Percentiles rank a stretch among this genome's conserved stretches.
Conservation (phyloP, 345 rosid species). For the Xanthoceras sorbifolium region DNA sequence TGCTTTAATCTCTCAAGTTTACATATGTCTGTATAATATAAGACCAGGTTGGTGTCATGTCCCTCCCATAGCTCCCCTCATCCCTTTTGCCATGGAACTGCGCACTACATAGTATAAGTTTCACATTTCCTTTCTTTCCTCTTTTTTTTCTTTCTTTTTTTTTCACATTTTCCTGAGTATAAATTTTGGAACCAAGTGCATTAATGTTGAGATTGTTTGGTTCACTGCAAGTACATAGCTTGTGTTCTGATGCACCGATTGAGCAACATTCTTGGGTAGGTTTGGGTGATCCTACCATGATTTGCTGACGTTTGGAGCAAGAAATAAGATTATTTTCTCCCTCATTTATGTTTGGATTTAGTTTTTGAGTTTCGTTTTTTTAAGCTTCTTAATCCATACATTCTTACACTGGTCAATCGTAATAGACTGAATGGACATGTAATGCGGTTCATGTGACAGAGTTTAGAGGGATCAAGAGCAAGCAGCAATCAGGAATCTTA, state of each 20-base stretch:
- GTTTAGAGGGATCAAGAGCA: slow-evolving; percentile 24
- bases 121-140: no score
- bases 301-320: not conserved
- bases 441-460: slow-evolving; percentile 29
- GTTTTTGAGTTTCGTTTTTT: not conserved
- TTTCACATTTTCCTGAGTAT: no score
- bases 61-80: not conserved
- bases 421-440: slow-evolving; percentile 10
- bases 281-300: not conserved
- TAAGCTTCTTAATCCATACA: not conserved
- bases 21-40: no score
- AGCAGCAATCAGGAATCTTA: slow-evolving; percentile 25
- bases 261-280: not conserved
- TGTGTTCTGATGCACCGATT: not conserved
- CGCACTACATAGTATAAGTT: no score
- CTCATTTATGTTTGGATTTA: not conserved
- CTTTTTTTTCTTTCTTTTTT: no score
- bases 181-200: not conserved
- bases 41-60: not conserved
- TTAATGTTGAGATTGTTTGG: slow-evolving; percentile 1
- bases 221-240: not conserved
- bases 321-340: not conserved
- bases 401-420: not conserved
- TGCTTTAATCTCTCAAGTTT: no score
- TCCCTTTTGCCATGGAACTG: not conserved